phyloP scores from a whole-genome alignment of 805 yeast genomes.

The Teunomyces panamensis region DNA sequence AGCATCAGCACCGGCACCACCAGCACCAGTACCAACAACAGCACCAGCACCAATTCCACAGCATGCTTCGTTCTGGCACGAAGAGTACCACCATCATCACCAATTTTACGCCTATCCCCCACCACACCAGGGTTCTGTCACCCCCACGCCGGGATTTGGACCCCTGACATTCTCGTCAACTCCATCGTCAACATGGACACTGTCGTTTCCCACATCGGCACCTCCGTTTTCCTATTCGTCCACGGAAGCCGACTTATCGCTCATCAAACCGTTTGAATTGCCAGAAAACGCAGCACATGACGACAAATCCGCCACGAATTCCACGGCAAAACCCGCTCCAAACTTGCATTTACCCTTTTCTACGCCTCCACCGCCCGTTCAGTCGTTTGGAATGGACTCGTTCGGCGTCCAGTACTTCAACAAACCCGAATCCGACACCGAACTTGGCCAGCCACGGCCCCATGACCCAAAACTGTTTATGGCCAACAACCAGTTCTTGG shows the following conservation, averaged over 20 bases:
- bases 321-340: neutral
- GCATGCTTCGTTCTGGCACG: slow-evolving; percentile 5
- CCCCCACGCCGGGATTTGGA: slow-evolving; percentile 26
- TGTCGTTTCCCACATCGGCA: slow-evolving; percentile 33
- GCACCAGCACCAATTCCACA: slow-evolving; percentile 1
- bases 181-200: slow-evolving; percentile 37
- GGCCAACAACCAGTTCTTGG: slow-evolving; percentile 1
- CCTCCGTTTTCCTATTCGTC: slow-evolving; percentile 30
- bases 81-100: slow-evolving; percentile 6
- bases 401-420: neutral
- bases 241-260: slow-evolving; percentile 2
- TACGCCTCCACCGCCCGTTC: slow-evolving; percentile 21
- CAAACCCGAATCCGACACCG: neutral
- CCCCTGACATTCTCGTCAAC: slow-evolving; percentile 27
- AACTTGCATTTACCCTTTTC: slow-evolving; percentile 21
- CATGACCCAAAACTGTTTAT: neutral
- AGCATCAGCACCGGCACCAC: slow-evolving; percentile 1
- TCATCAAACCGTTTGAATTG: slow-evolving; percentile 17
- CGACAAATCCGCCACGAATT: slow-evolving; percentile 10
- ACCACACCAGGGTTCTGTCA: slow-evolving; percentile 23
- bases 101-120: slow-evolving; percentile 17
- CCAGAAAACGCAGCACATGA: slow-evolving; percentile 9
- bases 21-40: neutral
- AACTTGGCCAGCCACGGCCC: neutral
- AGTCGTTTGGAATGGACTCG: slow-evolving; percentile 1